Evolutionary conservation across 495 filamentous ascomycete genomes (phyloP).

Genomic region (Aspergillus avenaceus): DNA sequence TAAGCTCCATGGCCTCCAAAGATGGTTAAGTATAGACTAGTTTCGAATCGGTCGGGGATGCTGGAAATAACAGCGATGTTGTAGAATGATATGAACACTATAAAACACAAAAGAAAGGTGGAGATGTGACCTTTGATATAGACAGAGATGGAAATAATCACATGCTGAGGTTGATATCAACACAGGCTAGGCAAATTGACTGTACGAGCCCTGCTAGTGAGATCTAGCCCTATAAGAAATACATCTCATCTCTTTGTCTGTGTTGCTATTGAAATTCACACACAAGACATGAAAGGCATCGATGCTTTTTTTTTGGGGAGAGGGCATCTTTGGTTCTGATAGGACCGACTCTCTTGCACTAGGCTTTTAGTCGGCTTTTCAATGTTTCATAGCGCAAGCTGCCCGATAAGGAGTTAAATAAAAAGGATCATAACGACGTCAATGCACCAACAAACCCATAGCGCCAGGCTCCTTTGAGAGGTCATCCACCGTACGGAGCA

Average conservation of each 20-base stretch:
- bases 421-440: neutral
- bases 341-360: neutral
- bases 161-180: constrained; percentile 3
- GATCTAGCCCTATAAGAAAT: neutral
- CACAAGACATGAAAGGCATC: neutral
- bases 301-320: no score
- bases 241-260: no score
- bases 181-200: constrained; percentile 1
- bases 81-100: constrained; percentile 5
- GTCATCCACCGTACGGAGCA: constrained; percentile 14
- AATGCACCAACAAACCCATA: constrained; percentile 27
- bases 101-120: neutral
- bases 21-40: no score
- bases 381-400: neutral
- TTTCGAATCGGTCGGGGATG: no score
- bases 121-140: constrained; percentile 11
- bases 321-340: no score
- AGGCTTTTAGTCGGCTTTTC: neutral
- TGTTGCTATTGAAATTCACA: neutral
- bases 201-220: constrained; percentile 4
- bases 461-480: constrained; percentile 42
- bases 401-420: neutral
- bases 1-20: no score
- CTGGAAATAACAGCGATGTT: no score
- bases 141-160: constrained; percentile 12